Percentiles rank a stretch among this genome's conserved stretches.
Conservation (phyloP, 768 basidiomycete species). For the Chlorophyllum brunneum region DNA sequence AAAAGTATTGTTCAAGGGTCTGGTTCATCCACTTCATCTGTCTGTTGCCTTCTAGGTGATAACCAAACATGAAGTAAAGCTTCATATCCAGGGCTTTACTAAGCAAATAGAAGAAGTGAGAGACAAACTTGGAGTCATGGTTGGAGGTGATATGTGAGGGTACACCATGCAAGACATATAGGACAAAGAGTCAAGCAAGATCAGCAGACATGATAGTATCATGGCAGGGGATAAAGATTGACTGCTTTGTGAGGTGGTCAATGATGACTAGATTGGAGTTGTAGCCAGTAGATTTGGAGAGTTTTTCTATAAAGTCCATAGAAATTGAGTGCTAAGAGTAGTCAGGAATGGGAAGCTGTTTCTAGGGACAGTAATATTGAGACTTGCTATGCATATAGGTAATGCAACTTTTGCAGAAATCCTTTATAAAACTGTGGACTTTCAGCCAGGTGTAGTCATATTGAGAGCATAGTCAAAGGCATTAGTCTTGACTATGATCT, state of each 20-base stretch:
- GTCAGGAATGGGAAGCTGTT: not conserved
- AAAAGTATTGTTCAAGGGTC: no score
- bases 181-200: no score
- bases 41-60: no score
- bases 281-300: constrained; percentile 33
- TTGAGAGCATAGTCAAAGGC: not conserved
- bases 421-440: not conserved
- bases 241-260: constrained; percentile 28
- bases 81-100: constrained; percentile 8
- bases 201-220: no score
- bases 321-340: constrained; percentile 38
- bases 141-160: constrained; percentile 31
- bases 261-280: constrained; percentile 34
- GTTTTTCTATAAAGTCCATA: constrained; percentile 31
- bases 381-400: not conserved
- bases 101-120: constrained; percentile 24
- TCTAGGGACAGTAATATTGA: not conserved
- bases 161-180: constrained; percentile 34
- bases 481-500: not conserved
- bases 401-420: no score
- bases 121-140: constrained; percentile 27
- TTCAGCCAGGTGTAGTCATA: not conserved
- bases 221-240: not conserved
- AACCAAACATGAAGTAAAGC: no score
- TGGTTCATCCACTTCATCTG: no score